Base-by-base conservation (phyloP, 441 rosid genomes). In the Populus hybrid region DNA sequence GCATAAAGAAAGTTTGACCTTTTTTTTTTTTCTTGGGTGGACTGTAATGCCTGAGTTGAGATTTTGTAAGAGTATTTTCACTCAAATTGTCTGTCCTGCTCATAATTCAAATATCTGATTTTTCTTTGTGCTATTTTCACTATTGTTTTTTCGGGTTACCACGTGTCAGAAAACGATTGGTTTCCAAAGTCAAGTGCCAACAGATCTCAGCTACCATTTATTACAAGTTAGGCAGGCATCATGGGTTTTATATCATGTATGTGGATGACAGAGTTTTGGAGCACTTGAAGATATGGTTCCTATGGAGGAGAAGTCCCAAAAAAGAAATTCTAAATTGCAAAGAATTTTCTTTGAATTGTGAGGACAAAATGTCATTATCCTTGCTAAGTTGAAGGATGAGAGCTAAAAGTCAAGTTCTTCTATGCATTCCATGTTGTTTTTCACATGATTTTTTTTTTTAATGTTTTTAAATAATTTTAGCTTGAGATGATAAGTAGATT, bases 71-170 rank as follows among this genome's bases (percentile, higher is more conserved):
- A 1, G n/a, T 42, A 26, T 21, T 34, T 57, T 68, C 24, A 72
- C 70, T 7, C 3, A 9, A 21, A 3, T 26, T 9, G 23, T 24
- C 3, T 36, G 21, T 66, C 14, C 18, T 57, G 26, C 2, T 75
- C 10, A 35, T 67, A 53, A 59, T 81, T 74, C 75, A 50, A 34
- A 34, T 24, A 11, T 11, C 2, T 10, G n/a, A 34, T 14, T 34
- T 10, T 1, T 59, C 66, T 35, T 32, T 40, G 7, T 42, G 67
- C 7, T 82, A 72, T 76, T 53, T 21, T 40, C 78, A 73, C 36
- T 34, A 34, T 64, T 73, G 50, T 69, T 69, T 34, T 24, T 50
- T 68, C 32, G 46, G 46, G 9, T 12, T 53, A 24, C 67, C 72
- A 46, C 50, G 2, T 32, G 78, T 4, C 35, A 21, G 1, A 12